These are phyloP conservation scores for Tetracentron sinense DNA, from an alignment of 164 flowering plant species.

Conservation along the genomic window DNA sequence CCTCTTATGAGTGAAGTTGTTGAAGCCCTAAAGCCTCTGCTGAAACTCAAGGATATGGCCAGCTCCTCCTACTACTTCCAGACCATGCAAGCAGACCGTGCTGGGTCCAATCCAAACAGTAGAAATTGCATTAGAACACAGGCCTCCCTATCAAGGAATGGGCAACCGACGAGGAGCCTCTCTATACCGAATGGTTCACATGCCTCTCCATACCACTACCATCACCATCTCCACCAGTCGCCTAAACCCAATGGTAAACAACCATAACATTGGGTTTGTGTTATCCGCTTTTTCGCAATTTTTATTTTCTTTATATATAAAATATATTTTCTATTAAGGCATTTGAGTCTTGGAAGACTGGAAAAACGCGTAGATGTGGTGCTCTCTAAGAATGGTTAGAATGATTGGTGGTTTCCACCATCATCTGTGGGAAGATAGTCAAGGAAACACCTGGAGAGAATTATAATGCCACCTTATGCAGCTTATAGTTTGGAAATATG, in stretches of 20 bases:
- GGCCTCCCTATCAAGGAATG: slow-evolving; percentile 35
- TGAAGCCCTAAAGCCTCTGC: slow-evolving; percentile 64
- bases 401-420: neutral
- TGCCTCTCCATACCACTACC: slow-evolving; percentile 55
- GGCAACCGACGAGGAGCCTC: slow-evolving; percentile 48
- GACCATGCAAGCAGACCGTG: slow-evolving; percentile 58
- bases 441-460: slow-evolving; percentile 1
- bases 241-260: slow-evolving; percentile 50
- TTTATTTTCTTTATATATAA: slow-evolving; percentile 9
- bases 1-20: slow-evolving; percentile 85
- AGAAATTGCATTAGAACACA: slow-evolving; percentile 37
- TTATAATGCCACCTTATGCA: slow-evolving; percentile 1
- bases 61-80: slow-evolving; percentile 73
- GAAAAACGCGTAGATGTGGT: slow-evolving; percentile 19
- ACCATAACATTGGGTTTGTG: slow-evolving; percentile 22
- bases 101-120: slow-evolving; percentile 46
- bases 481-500: slow-evolving; percentile 7
- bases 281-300: neutral
- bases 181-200: slow-evolving; percentile 49
- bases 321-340: slow-evolving; percentile 19
- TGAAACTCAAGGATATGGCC: slow-evolving; percentile 85
- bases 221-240: slow-evolving; percentile 32
- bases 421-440: neutral
- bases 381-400: neutral
- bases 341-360: slow-evolving; percentile 19